phyloP scores from a whole-genome alignment of 1,284 basidiomycete species.

The Pseudozyma sp. region DNA sequence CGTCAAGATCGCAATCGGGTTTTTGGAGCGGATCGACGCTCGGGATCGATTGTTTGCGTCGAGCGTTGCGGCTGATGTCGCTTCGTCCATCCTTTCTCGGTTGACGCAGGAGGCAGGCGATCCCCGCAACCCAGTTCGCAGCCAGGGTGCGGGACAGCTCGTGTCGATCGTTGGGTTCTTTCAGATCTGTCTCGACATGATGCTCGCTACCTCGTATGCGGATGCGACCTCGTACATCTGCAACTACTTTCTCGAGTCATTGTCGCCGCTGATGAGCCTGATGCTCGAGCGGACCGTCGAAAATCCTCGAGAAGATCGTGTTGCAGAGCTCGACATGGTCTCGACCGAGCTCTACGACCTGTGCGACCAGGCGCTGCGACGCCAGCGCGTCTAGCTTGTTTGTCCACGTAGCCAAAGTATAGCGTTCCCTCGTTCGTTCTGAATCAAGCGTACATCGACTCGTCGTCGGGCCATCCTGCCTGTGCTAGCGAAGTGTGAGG shows the following conservation, averaged over 20 bases:
- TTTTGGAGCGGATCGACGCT: conserved; percentile 12
- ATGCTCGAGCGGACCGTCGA: conserved; percentile 10
- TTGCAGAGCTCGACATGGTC: conserved; percentile 18
- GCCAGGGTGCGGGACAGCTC: background rate
- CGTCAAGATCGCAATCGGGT: conserved; percentile 10
- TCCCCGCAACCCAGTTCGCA: background rate
- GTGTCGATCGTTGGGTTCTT: conserved; percentile 6
- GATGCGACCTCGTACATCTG: background rate
- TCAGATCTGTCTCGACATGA: background rate
- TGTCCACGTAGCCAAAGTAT: no score
- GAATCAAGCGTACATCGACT: conserved; percentile 29
- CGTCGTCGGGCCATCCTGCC: conserved; percentile 38
- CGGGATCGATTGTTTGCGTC: background rate
- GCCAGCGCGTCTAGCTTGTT: background rate
- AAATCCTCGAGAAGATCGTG: background rate
- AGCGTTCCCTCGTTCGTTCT: background rate
- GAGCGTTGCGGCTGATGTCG: background rate
- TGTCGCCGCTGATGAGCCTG: conserved; percentile 7
- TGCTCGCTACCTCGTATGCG: background rate
- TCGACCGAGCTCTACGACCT: conserved; percentile 12
- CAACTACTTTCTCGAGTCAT: background rate
- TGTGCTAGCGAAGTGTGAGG: conserved; percentile 16
- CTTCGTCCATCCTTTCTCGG: conserved; percentile 1
- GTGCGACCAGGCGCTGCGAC: conserved; percentile 1
- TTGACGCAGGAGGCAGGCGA: conserved; percentile 1